phyloP scores from a whole-genome alignment of 495 filamentous ascomycete genomes.

The Penicillium macrosclerotiorum region DNA sequence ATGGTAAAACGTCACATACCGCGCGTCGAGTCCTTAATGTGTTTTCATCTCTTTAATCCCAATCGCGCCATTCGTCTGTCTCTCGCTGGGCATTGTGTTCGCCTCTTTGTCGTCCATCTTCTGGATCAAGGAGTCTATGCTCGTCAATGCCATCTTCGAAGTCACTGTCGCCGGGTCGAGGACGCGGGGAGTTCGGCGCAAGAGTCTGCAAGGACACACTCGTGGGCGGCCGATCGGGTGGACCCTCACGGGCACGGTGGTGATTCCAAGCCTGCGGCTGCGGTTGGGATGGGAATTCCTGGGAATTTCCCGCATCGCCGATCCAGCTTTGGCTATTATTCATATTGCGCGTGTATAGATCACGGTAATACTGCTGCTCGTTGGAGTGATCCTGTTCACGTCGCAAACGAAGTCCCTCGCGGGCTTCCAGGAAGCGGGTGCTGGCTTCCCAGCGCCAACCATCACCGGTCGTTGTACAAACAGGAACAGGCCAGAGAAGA shows the following conservation, averaged over 20 bases:
- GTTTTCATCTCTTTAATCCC: conserved; percentile 32
- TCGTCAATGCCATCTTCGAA: conserved; percentile 38
- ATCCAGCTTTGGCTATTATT: conserved; percentile 35
- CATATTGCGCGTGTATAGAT: conserved; percentile 41
- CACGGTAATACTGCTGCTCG: conserved; percentile 49
- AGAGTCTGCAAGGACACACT: conserved; percentile 56
- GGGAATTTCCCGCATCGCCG: conserved; percentile 13
- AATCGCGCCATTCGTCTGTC: conserved; percentile 46
- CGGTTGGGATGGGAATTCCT: conserved; percentile 17
- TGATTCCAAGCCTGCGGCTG: conserved; percentile 20
- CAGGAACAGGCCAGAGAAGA: conserved; percentile 73
- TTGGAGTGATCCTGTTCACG: conserved; percentile 54
- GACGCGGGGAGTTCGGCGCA: conserved; percentile 41
- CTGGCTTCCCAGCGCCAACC: conserved; percentile 96
- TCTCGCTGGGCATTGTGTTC: conserved; percentile 11
- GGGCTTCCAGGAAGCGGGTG: conserved; percentile 63
- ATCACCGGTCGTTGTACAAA: conserved; percentile 81
- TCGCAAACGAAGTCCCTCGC: conserved; percentile 56
- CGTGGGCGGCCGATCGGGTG: conserved; percentile 47
- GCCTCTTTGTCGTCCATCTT: conserved; percentile 5
- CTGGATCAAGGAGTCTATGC: conserved; percentile 20
- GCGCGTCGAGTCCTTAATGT: too few relatives aligned
- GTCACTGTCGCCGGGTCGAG: conserved; percentile 43
- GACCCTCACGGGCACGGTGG: conserved; percentile 50
- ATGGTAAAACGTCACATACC: not conserved